These are phyloP conservation scores for Coniella vitis DNA, from an alignment of 2,329 filamentous ascomycete species.

Conservation along the genomic window DNA sequence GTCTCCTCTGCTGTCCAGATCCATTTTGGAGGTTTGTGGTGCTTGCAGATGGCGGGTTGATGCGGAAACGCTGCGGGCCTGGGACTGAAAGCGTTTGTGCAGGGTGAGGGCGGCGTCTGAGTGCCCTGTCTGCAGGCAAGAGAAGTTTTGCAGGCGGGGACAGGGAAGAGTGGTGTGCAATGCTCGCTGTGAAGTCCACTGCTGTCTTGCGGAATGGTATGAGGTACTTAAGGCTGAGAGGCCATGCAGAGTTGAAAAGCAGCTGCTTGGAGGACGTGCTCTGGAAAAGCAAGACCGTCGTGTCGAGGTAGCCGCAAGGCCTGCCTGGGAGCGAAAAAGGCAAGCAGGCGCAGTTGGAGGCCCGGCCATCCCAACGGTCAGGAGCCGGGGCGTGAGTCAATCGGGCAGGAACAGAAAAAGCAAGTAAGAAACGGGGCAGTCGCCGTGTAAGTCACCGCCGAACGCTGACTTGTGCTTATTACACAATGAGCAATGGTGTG, in stretches of 20 bases:
- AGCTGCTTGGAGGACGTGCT: too few species aligned
- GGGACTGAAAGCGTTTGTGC: neutral
- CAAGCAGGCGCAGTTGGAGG: neutral
- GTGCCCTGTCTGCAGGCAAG: neutral
- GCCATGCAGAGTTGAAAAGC: too few species aligned
- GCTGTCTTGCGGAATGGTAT: too few species aligned
- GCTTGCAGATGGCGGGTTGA: neutral
- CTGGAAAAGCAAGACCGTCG: too few species aligned
- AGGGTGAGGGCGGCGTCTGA: too few species aligned
- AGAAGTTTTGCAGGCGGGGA: neutral
- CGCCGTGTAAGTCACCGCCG: too few species aligned
- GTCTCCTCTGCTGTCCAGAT: neutral
- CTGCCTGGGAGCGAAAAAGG: neutral
- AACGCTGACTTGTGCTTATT: too few species aligned
- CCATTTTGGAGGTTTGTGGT: neutral
- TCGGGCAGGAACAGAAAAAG: neutral
- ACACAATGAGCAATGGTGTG: too few species aligned
- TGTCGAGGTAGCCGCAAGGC: neutral
- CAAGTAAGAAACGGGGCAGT: too few species aligned
- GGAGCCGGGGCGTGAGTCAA: conserved; percentile 7
- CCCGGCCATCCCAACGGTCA: neutral
- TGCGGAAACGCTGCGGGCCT: neutral
- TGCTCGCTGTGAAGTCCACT: neutral
- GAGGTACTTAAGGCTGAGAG: neutral
- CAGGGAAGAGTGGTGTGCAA: neutral